Conservation (phyloP, 2,329 filamentous ascomycete genomes). For the Xylariaceae sp. region DNA sequence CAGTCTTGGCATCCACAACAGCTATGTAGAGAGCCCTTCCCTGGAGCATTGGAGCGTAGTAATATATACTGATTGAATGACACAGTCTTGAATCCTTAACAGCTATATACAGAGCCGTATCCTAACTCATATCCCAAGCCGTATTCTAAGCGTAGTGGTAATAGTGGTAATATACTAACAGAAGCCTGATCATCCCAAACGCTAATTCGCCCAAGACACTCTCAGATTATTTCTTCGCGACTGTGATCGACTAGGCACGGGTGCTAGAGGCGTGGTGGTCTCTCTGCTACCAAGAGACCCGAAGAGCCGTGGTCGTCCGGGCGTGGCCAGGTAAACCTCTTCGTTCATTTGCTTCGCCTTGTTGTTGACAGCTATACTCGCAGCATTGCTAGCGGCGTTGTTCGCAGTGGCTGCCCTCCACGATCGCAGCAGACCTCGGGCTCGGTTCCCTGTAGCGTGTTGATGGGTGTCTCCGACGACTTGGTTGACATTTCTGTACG, state of each 20-base stretch:
- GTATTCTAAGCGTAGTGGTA: no score
- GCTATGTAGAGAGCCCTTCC: no score
- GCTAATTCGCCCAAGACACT: constrained; percentile 30
- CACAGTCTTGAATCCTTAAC: no score
- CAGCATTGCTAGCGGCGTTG: no score
- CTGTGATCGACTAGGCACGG: constrained; percentile 23
- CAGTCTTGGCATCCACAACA: no score
- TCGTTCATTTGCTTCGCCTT: constrained; percentile 12
- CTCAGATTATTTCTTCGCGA: constrained; percentile 27
- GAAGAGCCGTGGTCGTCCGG: constrained; percentile 30
- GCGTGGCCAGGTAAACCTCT: constrained; percentile 27
- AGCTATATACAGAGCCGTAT: no score
- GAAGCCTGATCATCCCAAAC: neutral
- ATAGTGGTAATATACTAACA: no score
- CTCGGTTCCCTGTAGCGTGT: constrained; percentile 18
- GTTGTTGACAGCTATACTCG: constrained; percentile 15
- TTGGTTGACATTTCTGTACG: constrained; percentile 22
- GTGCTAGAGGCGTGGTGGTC: constrained; percentile 32
- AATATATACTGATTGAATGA: no score
- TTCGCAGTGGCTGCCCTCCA: constrained; percentile 24
- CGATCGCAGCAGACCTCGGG: constrained; percentile 19
- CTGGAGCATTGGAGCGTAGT: no score
- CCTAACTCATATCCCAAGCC: no score
- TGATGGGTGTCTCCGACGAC: constrained; percentile 24
- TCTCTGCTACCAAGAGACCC: constrained; percentile 24